phyloP scores from a whole-genome alignment of 805 yeast species.

The Zygoascus flipseniorum region DNA sequence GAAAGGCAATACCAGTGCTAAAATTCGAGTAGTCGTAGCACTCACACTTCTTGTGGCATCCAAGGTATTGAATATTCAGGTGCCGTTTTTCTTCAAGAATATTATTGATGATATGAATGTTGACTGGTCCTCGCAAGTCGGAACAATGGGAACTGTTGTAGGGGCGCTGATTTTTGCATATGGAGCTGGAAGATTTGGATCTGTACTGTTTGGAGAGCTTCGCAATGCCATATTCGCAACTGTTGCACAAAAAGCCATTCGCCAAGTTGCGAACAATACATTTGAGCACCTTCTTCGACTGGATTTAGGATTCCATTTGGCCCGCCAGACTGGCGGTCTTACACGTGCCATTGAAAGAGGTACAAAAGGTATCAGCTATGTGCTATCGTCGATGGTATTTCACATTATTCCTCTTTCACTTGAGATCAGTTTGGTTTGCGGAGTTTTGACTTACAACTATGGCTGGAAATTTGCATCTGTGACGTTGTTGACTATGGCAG shows the following conservation, averaged over 20 bases:
- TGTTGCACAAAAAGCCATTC: constrained; percentile 91
- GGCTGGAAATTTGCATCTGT: constrained; percentile 85
- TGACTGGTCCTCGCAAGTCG: constrained; percentile 69
- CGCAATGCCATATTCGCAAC: constrained; percentile 93
- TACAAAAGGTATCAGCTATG: constrained; percentile 93
- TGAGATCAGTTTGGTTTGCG: constrained; percentile 89
- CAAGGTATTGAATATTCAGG: constrained; percentile 85
- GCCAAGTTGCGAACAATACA: constrained; percentile 80
- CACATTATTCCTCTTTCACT: constrained; percentile 89
- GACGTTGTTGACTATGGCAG: constrained; percentile 79
- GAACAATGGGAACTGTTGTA: constrained; percentile 53
- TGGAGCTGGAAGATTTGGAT: constrained; percentile 90
- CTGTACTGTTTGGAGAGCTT: constrained; percentile 88
- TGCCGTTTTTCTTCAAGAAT: constrained; percentile 85
- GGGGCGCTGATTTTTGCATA: constrained; percentile 71
- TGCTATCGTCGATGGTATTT: constrained; percentile 92
- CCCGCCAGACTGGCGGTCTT: constrained; percentile 91
- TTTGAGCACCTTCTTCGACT: constrained; percentile 74
- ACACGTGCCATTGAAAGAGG: constrained; percentile 97
- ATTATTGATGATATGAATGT: constrained; percentile 90
- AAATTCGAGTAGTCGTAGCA: constrained; percentile 68
- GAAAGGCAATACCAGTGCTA: constrained; percentile 31
- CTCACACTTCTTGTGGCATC: constrained; percentile 65
- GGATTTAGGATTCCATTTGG: constrained; percentile 82
- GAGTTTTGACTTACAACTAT: constrained; percentile 86